Evolutionary conservation across 331 rosid species (phyloP), one percentile per base, ranked within the genome.

Genomic region (Stylosanthes scabra): DNA sequence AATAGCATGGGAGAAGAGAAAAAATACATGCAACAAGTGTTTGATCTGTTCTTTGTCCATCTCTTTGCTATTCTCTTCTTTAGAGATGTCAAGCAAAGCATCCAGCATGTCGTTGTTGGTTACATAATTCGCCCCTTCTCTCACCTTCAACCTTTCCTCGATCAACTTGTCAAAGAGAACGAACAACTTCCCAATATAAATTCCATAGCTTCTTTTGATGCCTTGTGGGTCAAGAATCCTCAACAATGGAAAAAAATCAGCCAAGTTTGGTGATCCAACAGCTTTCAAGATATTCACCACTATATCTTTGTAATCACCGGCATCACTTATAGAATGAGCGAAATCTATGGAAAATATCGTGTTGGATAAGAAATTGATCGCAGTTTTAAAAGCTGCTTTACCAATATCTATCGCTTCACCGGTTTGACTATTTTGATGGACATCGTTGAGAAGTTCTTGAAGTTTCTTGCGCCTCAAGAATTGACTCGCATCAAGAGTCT

Each of bases 211-310:
- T 39, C 15, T 67, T 39, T 77, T 78, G 15, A 59, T 50, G 0
- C 90, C 93, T 9, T 74, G 76, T 10, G 75, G 75, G n/a, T 86
- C 90, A 52, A 88, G 1, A 63, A 42, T 57, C 37, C 37, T 50
- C 31, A 68, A 20, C 11, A 51, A 11, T 1, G 72, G 61, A 12
- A 68, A 68, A 51, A 31, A 68, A 68, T 68, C 61, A 2, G 66
- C 72, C 46, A 86, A 3, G 34, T 86, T 88, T 2, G 87, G 85
- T 3, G 70, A 80, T 3, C 58, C 58, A 5, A 14, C 3, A 2
- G 58, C 58, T 14, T n/a, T 52, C 58, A 52, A 15, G 58, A 52
- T 52, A 7, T 14, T 52, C 58, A 14, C 25, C 58, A 7, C 58
- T 2, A 52, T 52, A 7, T 52, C 58, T 9, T 52, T 14, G 58